A percentile compares a stretch with the other conserved stretches of the same genome.
phyloP scores from a whole-genome alignment of 768 basidiomycete genomes.

The Lactarius sanguifluus region DNA sequence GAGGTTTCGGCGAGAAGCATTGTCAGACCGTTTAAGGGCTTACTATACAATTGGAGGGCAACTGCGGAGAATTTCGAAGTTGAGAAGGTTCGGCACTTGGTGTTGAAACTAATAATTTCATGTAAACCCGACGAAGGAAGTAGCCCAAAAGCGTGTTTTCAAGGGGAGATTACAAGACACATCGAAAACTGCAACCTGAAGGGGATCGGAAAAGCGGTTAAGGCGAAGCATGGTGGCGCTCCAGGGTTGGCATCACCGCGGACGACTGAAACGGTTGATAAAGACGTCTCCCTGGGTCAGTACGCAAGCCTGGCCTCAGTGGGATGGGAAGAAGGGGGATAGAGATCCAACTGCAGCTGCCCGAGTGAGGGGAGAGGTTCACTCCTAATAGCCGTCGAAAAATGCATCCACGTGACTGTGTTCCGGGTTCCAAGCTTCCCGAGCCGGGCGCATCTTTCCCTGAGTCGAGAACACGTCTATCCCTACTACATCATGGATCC shows the following conservation, averaged over 20 bases:
- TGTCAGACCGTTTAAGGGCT: background rate
- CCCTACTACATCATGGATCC: background rate
- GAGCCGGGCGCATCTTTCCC: background rate
- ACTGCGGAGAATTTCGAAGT: background rate
- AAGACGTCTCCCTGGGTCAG: background rate
- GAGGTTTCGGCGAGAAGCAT: background rate
- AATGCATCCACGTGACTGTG: background rate
- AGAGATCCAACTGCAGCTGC: background rate
- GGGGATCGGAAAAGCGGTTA: background rate
- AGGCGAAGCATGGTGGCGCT: background rate
- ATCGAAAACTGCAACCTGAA: background rate
- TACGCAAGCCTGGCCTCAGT: background rate
- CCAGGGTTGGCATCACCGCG: background rate
- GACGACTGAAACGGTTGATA: background rate
- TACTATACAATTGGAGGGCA: background rate
- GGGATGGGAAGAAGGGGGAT: background rate
- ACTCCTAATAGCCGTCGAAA: no score
- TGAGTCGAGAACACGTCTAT: background rate
- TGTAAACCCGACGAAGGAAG: background rate
- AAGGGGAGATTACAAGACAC: background rate
- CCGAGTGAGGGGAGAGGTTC: background rate
- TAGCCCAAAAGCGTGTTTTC: background rate
- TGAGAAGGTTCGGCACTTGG: background rate
- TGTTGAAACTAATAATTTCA: background rate
- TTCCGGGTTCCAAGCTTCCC: background rate